Evolutionary conservation across 441 rosid genomes (phyloP), one percentile per base, ranked within the genome.

Genomic region (Eutrema salsugineum): DNA sequence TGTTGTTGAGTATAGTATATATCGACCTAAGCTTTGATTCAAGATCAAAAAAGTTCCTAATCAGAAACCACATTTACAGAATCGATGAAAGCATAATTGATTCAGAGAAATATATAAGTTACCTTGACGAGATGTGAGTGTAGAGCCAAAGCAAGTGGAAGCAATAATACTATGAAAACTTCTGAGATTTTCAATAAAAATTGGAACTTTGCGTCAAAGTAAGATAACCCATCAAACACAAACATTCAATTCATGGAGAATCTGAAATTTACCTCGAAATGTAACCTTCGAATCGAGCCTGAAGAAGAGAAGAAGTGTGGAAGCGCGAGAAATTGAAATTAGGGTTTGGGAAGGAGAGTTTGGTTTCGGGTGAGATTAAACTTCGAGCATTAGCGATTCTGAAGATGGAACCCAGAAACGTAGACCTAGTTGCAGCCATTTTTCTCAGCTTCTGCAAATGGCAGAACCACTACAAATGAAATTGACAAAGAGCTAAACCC

Each of bases 91-190:
- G 33, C 33, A 16, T 22, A 11, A 35, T 0, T 3, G 35, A 56
- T 50, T 49, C 5, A 54, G 48, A 28, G 72, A 44, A 57, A 48
- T 40, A 16, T 40, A 16, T 15, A 53, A 68, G 16, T 3, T 49
- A 88, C 91, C 93, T 80, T 84, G 81, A 35, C 17, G 55, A 42
- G 82, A 83, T 36, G 30, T 70, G 50, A 56, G 89, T 76, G 72
- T 86, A 60, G 95, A 57, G 14, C 15, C 28, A 33, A 56, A 16
- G 15, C 73, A 71, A 51, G 92, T 83, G 3, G 89, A 85, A 11
- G 88, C 88, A 69, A 81, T 75, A 19, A 82, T 77, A 42, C 71
- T 75, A 71, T 81, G 89, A 71, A 83, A 58, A 46, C 77, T 84
- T 69, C 73, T 62, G 49, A n/a, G 44, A 4, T 69, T 47, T 69